phyloP scores from a whole-genome alignment of 1,139 yeast genomes.

The Protomyces gravidus region DNA sequence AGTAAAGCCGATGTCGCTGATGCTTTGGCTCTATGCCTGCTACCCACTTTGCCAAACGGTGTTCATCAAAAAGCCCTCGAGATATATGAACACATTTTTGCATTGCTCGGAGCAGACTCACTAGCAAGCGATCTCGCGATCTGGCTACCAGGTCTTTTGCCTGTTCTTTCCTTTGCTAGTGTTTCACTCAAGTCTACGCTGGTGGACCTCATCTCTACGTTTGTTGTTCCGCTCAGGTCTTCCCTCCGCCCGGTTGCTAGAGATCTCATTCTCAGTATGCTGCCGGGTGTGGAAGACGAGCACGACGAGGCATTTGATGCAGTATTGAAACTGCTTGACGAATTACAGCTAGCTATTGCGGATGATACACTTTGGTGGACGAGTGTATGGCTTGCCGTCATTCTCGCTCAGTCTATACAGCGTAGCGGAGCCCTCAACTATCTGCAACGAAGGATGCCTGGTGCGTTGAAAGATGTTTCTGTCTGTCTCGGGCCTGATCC shows the following conservation, averaged over 20 bases:
- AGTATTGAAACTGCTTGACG: slow-evolving; percentile 57
- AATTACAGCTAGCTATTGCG: slow-evolving; percentile 50
- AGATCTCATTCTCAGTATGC: slow-evolving; percentile 66
- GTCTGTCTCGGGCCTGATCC: slow-evolving; percentile 52
- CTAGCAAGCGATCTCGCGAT: slow-evolving; percentile 53
- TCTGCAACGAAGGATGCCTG: background rate
- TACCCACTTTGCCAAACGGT: slow-evolving; percentile 82
- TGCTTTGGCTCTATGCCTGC: slow-evolving; percentile 56
- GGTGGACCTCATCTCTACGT: slow-evolving; percentile 55
- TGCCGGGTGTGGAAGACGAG: slow-evolving; percentile 91
- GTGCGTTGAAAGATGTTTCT: background rate
- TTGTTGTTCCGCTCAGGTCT: slow-evolving; percentile 53
- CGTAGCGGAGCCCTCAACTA: slow-evolving; percentile 45
- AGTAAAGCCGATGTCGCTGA: slow-evolving; percentile 44
- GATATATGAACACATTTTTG: slow-evolving; percentile 67
- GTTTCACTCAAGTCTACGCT: slow-evolving; percentile 64
- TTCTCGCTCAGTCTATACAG: slow-evolving; percentile 51
- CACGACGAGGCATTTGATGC: slow-evolving; percentile 73
- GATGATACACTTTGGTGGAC: slow-evolving; percentile 86
- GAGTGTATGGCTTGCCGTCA: slow-evolving; percentile 65
- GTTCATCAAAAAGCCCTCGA: slow-evolving; percentile 86
- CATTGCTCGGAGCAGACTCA: slow-evolving; percentile 51
- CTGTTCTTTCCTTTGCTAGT: slow-evolving; percentile 80
- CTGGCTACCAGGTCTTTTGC: slow-evolving; percentile 89
- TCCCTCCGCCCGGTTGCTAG: slow-evolving; percentile 55